A percentile compares a stretch with the other conserved stretches of the same genome.
These are phyloP conservation scores for carrot (Daucus carota) DNA, from an alignment of 129 eudicot genomes.

Conservation along the genomic window DNA sequence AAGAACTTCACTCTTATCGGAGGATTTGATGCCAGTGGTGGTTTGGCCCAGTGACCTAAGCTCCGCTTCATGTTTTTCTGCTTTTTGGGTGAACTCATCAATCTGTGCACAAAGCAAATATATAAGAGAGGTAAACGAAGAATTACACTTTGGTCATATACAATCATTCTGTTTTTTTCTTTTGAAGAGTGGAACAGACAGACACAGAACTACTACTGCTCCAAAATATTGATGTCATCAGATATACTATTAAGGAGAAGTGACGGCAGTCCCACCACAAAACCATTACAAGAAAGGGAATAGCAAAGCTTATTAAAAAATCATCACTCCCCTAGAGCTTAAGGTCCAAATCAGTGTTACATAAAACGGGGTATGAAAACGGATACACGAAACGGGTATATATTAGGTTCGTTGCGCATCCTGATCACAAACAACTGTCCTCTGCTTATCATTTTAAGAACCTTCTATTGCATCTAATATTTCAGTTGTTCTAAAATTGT, in stretches of 20 bases:
- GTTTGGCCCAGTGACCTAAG: neutral
- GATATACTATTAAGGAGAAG: neutral
- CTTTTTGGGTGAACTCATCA: constrained; percentile 27
- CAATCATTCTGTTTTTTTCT: neutral
- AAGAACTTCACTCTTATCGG: constrained; percentile 17
- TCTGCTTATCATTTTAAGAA: no score
- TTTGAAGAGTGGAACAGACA: neutral
- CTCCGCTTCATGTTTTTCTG: constrained; percentile 21
- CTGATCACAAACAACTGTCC: no score
- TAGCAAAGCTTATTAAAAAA: neutral
- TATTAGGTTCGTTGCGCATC: no score
- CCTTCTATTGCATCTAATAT: no score
- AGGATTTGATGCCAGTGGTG: neutral
- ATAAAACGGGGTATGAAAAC: no score
- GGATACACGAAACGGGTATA: no score
- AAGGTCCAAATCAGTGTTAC: neutral
- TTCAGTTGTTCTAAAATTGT: no score
- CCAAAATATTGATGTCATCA: neutral
- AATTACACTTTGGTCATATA: neutral
- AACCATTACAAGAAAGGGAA: neutral
- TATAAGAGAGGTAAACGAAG: neutral
- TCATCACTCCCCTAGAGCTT: neutral
- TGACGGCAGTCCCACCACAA: neutral
- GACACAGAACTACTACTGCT: neutral
- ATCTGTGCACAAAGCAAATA: constrained; percentile 15